Conservation (phyloP, 2,329 filamentous ascomycete genomes). For the Pestalotiopsis sp. region DNA sequence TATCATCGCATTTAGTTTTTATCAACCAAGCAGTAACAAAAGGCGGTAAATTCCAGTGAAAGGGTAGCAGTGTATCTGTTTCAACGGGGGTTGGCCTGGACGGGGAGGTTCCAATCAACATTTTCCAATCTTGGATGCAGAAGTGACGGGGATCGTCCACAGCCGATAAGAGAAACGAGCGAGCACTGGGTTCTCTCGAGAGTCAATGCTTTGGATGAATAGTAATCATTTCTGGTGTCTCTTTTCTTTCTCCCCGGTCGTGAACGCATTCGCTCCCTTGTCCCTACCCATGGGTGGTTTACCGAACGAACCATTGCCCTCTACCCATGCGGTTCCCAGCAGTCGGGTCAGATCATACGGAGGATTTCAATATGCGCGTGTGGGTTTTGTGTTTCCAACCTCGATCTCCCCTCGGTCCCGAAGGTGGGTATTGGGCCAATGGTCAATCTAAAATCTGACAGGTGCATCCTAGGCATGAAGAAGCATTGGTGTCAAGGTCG, state of each 20-base stretch:
- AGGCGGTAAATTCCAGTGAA: background rate
- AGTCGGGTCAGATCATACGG: background rate
- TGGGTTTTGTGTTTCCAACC: background rate
- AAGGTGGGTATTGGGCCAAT: background rate
- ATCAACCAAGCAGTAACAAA: background rate
- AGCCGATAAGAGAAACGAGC: background rate
- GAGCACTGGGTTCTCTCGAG: background rate
- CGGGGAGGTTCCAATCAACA: background rate
- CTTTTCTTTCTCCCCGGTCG: background rate
- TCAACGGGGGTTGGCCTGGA: background rate
- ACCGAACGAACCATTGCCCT: background rate
- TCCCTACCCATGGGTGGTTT: background rate
- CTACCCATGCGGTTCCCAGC: background rate
- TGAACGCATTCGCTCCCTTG: background rate
- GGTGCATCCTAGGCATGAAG: constrained; percentile 4
- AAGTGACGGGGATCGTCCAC: background rate
- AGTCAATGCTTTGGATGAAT: background rate
- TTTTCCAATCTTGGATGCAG: background rate
- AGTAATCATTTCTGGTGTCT: background rate
- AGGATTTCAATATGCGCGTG: background rate
- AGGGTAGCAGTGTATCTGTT: background rate
- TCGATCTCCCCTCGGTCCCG: constrained; percentile 2
- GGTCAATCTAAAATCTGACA: constrained; percentile 11
- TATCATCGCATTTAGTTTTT: background rate
- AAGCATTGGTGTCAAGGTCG: background rate